Conservation (phyloP, 176 grass and related monocot genomes). For the Oryza glaberrima region DNA sequence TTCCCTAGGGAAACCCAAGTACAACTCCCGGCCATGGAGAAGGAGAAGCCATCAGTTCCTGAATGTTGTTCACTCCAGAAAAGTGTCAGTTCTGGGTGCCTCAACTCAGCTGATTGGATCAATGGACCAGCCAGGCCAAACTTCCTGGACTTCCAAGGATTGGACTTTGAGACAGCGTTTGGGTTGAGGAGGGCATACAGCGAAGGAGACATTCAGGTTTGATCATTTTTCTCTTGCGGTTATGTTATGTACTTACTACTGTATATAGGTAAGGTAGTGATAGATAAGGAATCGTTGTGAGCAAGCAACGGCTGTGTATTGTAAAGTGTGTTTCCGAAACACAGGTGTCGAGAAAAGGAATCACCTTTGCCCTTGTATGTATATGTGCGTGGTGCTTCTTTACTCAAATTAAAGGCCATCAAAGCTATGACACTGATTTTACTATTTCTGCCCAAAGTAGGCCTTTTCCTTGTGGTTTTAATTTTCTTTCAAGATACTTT, state of each 20-base stretch:
- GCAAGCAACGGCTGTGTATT: constrained; percentile 19
- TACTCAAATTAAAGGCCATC: constrained; percentile 19
- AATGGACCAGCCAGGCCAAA: constrained; percentile 65
- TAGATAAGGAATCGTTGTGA: constrained; percentile 38
- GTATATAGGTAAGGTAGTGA: neutral
- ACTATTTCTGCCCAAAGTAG: constrained; percentile 35
- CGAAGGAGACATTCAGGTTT: constrained; percentile 96
- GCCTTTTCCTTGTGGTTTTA: constrained; percentile 23
- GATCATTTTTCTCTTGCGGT: constrained; percentile 33
- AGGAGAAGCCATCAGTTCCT: constrained; percentile 30
- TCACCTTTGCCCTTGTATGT: constrained; percentile 23
- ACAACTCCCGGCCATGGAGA: constrained; percentile 32
- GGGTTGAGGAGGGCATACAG: constrained; percentile 89
- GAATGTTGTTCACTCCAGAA: constrained; percentile 87
- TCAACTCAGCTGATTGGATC: constrained; percentile 74
- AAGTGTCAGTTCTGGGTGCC: constrained; percentile 87
- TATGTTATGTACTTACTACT: too few species aligned
- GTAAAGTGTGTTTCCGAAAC: constrained; percentile 24
- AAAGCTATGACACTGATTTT: constrained; percentile 37
- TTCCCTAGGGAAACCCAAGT: constrained; percentile 29
- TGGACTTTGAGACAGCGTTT: constrained; percentile 86
- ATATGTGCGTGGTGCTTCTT: constrained; percentile 21
- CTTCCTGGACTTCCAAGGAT: constrained; percentile 80
- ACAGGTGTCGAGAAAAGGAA: constrained; percentile 28
- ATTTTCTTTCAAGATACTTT: constrained; percentile 30